These are phyloP conservation scores for Cercospora nicotianae DNA, from an alignment of 2,329 filamentous ascomycete genomes.

Conservation along the genomic window DNA sequence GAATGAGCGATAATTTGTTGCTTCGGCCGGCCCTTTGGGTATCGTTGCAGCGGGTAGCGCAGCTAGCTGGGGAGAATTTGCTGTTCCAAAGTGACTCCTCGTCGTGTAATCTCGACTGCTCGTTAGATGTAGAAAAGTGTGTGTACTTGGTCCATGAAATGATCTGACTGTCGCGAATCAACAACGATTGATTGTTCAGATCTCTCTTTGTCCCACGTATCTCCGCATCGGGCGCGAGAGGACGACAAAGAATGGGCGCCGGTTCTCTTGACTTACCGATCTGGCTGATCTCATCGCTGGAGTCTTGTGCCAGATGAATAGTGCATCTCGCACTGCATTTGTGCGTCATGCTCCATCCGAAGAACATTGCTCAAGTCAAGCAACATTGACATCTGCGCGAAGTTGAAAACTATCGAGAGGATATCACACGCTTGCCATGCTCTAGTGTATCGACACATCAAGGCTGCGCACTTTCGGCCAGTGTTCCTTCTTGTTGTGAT, in stretches of 20 bases:
- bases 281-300: not conserved
- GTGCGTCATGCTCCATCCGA: not conserved
- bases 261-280: not conserved
- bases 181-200: not conserved
- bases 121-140: not conserved
- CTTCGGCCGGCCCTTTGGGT: not conserved
- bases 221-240: not conserved
- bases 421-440: too few relatives aligned
- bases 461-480: too few relatives aligned
- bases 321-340: not conserved
- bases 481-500: not conserved
- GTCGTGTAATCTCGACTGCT: not conserved
- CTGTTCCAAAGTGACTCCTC: not conserved
- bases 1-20: not conserved
- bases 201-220: not conserved
- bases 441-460: too few relatives aligned
- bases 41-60: not conserved
- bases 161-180: not conserved
- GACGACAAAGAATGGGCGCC: not conserved
- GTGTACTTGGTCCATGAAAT: not conserved
- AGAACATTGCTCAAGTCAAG: not conserved
- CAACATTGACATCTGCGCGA: not conserved
- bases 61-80: not conserved
- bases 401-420: not conserved
- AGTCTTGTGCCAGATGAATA: not conserved